Evolutionary conservation across 306 rosid species (phyloP), one percentile per base, ranked within the genome.

Genomic region (Crataegus laevigata): DNA sequence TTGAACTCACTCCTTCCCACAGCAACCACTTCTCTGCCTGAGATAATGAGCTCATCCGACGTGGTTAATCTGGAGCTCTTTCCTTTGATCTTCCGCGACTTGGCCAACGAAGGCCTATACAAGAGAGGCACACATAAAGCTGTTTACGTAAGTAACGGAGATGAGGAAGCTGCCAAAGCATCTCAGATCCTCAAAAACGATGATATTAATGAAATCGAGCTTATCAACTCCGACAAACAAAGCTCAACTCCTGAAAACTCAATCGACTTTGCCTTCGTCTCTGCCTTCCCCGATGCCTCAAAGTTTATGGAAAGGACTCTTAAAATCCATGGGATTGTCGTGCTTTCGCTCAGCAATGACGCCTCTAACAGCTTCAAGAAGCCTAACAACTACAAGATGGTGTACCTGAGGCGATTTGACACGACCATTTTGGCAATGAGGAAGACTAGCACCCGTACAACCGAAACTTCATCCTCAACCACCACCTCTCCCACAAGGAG

Each of bases 41-140:
- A 32, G 21, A 36, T 72, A 19, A 24, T 57, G 30, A 9, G 21
- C 26, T 24, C 64, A 21, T 24, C 24, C 15, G 7, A 73, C 24
- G 29, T 52, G 50, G 63, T 75, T 50, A 59, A 65, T 12, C 19
- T 79, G 15, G 74, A 69, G 5, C 34, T 79, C 17, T 29, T 87
- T 29, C 72, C 88, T 0, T 4, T 75, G 18, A n/a, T 89, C 54
- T 76, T 89, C 68, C 86, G 22, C 4, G 89, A 87, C 75, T 73
- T 89, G 61, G 75, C 73, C 11, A 84, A 86, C 6, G 93, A 90
- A 78, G 90, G 93, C 3, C 75, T 91, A 40, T 5, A 80, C 24
- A 82, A 73, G 50, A 34, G 43, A 0, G 69, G 50, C 0, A 30
- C n/a, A 36, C 61, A 51, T 2, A 87, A 78, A 38, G 75, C 84